These are phyloP conservation scores for Fusarium gaditjirri DNA, from an alignment of 2,329 filamentous ascomycete species.

Conservation along the genomic window DNA sequence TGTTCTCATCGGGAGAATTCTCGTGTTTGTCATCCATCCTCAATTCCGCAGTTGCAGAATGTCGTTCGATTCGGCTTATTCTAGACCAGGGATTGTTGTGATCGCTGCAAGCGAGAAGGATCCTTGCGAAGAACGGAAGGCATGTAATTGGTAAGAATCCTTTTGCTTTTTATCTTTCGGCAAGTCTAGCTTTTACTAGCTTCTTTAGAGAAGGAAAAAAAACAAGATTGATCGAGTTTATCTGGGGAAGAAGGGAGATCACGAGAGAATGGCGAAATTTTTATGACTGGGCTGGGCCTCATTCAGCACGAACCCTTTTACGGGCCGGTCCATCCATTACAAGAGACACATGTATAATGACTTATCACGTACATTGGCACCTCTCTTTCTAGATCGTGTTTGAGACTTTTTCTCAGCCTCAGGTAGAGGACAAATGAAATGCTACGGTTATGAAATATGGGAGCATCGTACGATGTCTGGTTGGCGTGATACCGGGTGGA, in stretches of 20 bases:
- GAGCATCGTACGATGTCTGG: slow-evolving; percentile 42
- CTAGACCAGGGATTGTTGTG: slow-evolving; percentile 26
- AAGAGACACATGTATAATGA: slow-evolving; percentile 12
- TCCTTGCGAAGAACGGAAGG: slow-evolving; percentile 17
- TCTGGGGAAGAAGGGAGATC: not conserved
- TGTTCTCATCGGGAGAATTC: not conserved
- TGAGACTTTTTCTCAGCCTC: not conserved
- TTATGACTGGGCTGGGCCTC: slow-evolving; percentile 1
- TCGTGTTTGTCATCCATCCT: slow-evolving; percentile 21
- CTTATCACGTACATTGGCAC: slow-evolving; percentile 1
- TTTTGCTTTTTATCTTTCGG: slow-evolving; percentile 11
- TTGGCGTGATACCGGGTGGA: slow-evolving; percentile 40
- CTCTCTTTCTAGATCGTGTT: not conserved
- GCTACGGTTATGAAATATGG: not conserved
- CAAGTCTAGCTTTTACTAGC: slow-evolving; percentile 15
- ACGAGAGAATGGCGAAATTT: slow-evolving; percentile 16
- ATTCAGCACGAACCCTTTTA: slow-evolving; percentile 13
- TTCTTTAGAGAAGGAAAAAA: not conserved
- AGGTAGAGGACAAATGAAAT: not conserved
- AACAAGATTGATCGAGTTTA: not conserved
- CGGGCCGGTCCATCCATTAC: slow-evolving; percentile 27
- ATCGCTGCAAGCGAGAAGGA: slow-evolving; percentile 23
- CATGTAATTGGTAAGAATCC: slow-evolving; percentile 4
- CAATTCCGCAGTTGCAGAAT: not conserved
- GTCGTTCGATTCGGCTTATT: not conserved